A percentile compares a stretch with the other conserved stretches of the same genome.
These are phyloP conservation scores for Fusarium devonianum DNA, from an alignment of 2,329 filamentous ascomycete species.

Conservation along the genomic window DNA sequence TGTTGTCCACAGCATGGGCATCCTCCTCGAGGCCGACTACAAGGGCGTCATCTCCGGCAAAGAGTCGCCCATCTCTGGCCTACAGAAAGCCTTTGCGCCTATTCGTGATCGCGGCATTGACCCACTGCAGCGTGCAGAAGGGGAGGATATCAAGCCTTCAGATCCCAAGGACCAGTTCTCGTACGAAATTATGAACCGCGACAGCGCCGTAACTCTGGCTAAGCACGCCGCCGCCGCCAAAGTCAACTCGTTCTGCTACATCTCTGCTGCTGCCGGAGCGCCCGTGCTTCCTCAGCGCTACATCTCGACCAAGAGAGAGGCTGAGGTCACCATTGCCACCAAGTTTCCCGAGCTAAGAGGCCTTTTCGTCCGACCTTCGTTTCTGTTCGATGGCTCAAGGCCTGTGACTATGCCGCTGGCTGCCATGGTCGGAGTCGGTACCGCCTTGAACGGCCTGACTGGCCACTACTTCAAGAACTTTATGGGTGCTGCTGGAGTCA, in stretches of 20 bases:
- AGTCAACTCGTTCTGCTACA: conserved; percentile 79
- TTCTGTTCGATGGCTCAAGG: conserved; percentile 87
- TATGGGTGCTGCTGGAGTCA: conserved; percentile 82
- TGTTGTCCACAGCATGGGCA: conserved; percentile 95
- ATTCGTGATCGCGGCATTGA: conserved; percentile 71
- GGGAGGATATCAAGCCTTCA: conserved; percentile 67
- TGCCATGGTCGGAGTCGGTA: conserved; percentile 75
- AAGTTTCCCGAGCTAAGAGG: conserved; percentile 78
- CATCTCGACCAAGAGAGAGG: conserved; percentile 89
- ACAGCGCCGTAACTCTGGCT: conserved; percentile 83
- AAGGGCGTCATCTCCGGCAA: conserved; percentile 87
- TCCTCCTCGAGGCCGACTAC: conserved; percentile 96
- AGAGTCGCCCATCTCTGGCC: conserved; percentile 80
- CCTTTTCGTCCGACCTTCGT: conserved; percentile 84
- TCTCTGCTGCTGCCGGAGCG: conserved; percentile 86
- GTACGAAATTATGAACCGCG: conserved; percentile 97
- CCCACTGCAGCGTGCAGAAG: conserved; percentile 69
- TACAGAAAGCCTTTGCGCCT: conserved; percentile 79
- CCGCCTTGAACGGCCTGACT: conserved; percentile 77
- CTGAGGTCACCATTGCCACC: conserved; percentile 76
- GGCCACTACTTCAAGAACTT: conserved; percentile 78
- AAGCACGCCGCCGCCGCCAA: conserved; percentile 73
- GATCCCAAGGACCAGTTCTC: conserved; percentile 80
- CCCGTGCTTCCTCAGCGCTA: conserved; percentile 86
- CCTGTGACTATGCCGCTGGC: conserved; percentile 86